Conservation (phyloP, 208 protist genomes). For the Leishmania aethiopica region DNA sequence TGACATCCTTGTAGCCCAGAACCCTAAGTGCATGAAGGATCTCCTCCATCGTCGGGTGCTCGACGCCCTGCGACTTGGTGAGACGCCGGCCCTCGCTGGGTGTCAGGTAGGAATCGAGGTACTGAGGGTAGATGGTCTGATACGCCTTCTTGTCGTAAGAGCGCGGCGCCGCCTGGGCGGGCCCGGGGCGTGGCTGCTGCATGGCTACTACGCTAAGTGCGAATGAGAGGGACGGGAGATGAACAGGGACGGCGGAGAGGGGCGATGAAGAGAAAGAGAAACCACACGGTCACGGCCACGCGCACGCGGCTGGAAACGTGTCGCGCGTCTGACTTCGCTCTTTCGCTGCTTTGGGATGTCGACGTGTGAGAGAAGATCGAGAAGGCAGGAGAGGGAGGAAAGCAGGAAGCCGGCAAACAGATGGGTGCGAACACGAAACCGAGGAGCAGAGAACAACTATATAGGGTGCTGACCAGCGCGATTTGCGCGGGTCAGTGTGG, state of each 20-base stretch:
- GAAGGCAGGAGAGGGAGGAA: not conserved
- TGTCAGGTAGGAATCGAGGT: slow-evolving; percentile 77
- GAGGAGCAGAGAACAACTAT: not conserved
- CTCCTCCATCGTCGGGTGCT: slow-evolving; percentile 70
- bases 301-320: not conserved
- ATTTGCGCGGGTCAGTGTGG: not conserved
- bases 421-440: not conserved
- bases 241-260: not conserved
- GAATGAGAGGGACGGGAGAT: not conserved
- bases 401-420: not conserved
- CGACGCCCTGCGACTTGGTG: slow-evolving; percentile 65
- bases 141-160: slow-evolving; percentile 71
- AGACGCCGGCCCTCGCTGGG: slow-evolving; percentile 78
- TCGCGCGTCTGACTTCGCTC: not conserved
- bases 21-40: slow-evolving; percentile 53
- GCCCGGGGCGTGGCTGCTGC: slow-evolving; percentile 11
- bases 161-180: slow-evolving; percentile 16
- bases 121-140: slow-evolving; percentile 88
- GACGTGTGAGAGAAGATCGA: not conserved
- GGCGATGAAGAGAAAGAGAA: not conserved
- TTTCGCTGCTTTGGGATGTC: not conserved
- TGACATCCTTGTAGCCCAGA: slow-evolving; percentile 67
- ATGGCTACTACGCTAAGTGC: not conserved
- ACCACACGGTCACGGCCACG: not conserved
- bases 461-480: not conserved